Evolutionary conservation across 805 yeast species (phyloP).

Genomic region (Starmerella riodocensis): DNA sequence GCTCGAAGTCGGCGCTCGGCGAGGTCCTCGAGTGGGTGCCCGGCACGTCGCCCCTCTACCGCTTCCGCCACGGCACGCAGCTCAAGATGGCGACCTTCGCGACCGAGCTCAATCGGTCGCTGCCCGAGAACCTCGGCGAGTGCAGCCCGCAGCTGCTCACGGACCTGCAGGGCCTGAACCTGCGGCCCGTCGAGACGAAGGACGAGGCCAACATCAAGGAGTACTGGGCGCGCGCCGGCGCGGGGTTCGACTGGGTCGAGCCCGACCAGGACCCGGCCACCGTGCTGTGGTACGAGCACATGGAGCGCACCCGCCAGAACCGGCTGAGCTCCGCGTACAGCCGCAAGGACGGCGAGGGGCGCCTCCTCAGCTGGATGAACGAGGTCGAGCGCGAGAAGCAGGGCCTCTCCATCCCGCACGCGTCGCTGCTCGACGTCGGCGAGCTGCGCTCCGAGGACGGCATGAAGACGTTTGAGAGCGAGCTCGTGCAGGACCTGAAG

Average conservation of each 20-base stretch:
- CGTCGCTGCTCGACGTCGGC: constrained; percentile 25
- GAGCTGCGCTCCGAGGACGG: constrained; percentile 10
- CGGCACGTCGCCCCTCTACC: constrained; percentile 50
- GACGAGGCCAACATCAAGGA: constrained; percentile 61
- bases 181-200: constrained; percentile 38
- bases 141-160: constrained; percentile 24
- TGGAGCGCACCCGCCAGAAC: constrained; percentile 21
- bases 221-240: constrained; percentile 79
- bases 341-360: constrained; percentile 17
- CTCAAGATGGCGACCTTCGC: constrained; percentile 51
- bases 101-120: constrained; percentile 47
- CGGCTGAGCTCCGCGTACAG: constrained; percentile 20
- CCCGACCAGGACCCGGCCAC: constrained; percentile 87
- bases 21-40: constrained; percentile 46
- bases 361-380: constrained; percentile 22
- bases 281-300: constrained; percentile 24
- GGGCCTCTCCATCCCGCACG: constrained; percentile 24
- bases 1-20: constrained; percentile 41
- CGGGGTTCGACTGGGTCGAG: constrained; percentile 77
- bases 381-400: constrained; percentile 19
- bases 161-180: constrained; percentile 26
- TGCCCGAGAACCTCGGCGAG: constrained; percentile 33
- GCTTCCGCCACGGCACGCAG: constrained; percentile 56
- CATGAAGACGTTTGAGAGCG: constrained; percentile 15
- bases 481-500: constrained; percentile 12